These are phyloP conservation scores for Panaeolus cyanescens DNA, from an alignment of 768 basidiomycete species.

Conservation along the genomic window DNA sequence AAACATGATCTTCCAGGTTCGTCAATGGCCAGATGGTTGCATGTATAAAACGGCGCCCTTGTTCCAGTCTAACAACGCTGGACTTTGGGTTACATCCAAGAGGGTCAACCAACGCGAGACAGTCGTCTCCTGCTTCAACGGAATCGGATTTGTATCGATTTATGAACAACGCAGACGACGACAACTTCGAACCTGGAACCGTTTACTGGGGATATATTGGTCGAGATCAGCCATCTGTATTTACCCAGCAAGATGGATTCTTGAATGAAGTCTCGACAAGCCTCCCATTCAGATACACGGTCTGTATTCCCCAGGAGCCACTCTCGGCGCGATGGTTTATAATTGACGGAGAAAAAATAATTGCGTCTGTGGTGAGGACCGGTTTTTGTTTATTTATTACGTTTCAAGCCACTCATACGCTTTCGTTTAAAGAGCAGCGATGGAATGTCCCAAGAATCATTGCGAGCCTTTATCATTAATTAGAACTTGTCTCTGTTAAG, in stretches of 20 bases:
- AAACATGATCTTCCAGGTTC: too few relatives aligned
- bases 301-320: not conserved
- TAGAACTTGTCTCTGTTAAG: too few relatives aligned
- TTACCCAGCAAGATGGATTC: not conserved
- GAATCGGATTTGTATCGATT: not conserved
- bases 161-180: not conserved
- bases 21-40: not conserved
- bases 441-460: not conserved
- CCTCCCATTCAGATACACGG: not conserved
- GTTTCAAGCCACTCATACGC: not conserved
- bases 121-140: not conserved
- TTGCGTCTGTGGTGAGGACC: not conserved
- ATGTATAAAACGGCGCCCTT: not conserved
- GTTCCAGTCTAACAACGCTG: not conserved
- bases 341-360: not conserved
- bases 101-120: not conserved
- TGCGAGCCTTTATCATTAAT: not conserved
- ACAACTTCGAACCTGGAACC: not conserved
- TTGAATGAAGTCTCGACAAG: not conserved
- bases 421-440: not conserved
- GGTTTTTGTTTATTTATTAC: not conserved
- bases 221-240: not conserved
- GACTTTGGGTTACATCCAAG: not conserved
- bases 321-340: not conserved
- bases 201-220: not conserved